A percentile compares a stretch with the other conserved stretches of the same genome.
phyloP scores from a whole-genome alignment of 2,329 filamentous ascomycete species.

The Eutypa lata region DNA sequence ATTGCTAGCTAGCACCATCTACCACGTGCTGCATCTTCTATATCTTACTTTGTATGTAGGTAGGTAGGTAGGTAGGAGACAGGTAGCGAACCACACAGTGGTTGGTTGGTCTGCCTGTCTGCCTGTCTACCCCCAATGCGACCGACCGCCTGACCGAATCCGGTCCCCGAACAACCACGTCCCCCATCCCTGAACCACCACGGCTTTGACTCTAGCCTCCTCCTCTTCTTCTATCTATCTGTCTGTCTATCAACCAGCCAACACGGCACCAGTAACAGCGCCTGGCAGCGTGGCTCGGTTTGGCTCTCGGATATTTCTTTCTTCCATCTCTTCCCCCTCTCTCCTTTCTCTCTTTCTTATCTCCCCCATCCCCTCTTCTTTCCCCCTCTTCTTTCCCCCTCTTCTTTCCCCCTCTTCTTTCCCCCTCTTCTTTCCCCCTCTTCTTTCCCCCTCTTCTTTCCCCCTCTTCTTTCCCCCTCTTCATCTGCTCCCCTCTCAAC shows the following conservation, averaged over 20 bases:
- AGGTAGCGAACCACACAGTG: no score
- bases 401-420: background rate
- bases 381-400: background rate
- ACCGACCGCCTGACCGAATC: no score
- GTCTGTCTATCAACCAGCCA: background rate
- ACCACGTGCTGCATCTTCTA: no score
- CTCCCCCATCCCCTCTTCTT: background rate
- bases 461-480: background rate
- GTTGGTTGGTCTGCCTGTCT: no score
- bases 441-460: background rate
- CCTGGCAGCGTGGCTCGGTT: background rate
- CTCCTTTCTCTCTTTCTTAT: background rate
- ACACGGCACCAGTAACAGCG: background rate
- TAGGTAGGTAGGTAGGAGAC: no score
- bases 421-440: background rate
- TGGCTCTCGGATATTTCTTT: background rate
- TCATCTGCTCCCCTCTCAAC: background rate
- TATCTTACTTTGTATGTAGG: no score
- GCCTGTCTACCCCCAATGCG: no score
- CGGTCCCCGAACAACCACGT: no score
- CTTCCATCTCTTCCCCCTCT: background rate
- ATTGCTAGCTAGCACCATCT: no score
- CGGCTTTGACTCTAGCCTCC: no score
- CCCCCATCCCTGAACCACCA: no score
- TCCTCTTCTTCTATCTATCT: background rate